phyloP scores from a whole-genome alignment of 2,329 filamentous ascomycete species.

The Endothia cerciana region DNA sequence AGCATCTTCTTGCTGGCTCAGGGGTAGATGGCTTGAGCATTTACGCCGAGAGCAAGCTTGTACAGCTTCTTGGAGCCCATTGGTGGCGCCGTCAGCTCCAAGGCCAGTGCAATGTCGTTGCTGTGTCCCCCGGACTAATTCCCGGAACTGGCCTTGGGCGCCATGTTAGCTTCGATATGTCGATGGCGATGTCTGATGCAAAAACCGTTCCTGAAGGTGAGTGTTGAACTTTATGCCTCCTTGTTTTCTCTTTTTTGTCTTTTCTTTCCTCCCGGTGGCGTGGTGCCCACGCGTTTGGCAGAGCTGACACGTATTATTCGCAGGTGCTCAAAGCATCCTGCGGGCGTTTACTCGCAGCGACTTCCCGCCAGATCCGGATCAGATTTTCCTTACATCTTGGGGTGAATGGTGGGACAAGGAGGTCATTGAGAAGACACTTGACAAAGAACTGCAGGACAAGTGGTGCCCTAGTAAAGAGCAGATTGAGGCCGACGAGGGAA shows the following conservation, averaged over 20 bases:
- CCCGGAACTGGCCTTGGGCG: slow-evolving; percentile 50
- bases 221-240: slow-evolving; percentile 10
- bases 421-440: slow-evolving; percentile 45
- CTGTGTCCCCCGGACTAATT: slow-evolving; percentile 58
- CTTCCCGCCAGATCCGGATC: slow-evolving; percentile 54
- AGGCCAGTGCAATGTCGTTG: slow-evolving; percentile 50
- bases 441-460: slow-evolving; percentile 54
- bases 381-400: slow-evolving; percentile 60
- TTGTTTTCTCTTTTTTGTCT: slow-evolving; percentile 22
- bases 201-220: slow-evolving; percentile 52
- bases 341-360: slow-evolving; percentile 49
- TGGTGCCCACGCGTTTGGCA: background rate
- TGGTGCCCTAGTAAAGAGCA: slow-evolving; percentile 53
- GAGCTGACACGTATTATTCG: background rate
- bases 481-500: slow-evolving; percentile 49
- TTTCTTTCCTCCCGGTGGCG: too few relatives aligned
- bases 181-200: slow-evolving; percentile 47
- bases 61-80: slow-evolving; percentile 54
- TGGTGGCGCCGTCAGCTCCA: slow-evolving; percentile 60
- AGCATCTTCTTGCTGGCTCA: slow-evolving; percentile 45
- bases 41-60: slow-evolving; percentile 54
- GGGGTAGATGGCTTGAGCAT: slow-evolving; percentile 36
- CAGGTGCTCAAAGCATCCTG: slow-evolving; percentile 51
- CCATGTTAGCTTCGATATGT: slow-evolving; percentile 36
- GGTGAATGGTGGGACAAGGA: slow-evolving; percentile 59